phyloP scores from a whole-genome alignment of 176 grass and related monocot genomes.

The Aegilops longissima region DNA sequence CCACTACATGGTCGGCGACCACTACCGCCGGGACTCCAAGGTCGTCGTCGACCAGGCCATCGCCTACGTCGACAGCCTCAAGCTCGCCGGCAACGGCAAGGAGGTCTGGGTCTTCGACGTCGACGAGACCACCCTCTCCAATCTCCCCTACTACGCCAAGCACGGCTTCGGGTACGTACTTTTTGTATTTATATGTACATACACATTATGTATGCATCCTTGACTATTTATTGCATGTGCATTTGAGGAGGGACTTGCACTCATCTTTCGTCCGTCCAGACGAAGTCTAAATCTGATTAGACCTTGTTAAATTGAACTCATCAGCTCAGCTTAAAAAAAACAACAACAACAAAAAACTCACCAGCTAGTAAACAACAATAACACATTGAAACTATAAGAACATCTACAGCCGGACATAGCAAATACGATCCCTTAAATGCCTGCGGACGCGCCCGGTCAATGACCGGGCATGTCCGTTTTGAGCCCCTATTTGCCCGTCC shows the following conservation, averaged over 20 bases:
- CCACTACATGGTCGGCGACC: slow-evolving; percentile 51
- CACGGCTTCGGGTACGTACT: slow-evolving; percentile 57
- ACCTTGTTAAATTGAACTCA: neutral
- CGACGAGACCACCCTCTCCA: slow-evolving; percentile 64
- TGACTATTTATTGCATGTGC: neutral
- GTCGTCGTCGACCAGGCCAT: slow-evolving; percentile 45
- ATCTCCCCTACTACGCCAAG: slow-evolving; percentile 50
- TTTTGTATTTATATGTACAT: no score
- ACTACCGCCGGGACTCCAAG: slow-evolving; percentile 46
- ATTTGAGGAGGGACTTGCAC: neutral
- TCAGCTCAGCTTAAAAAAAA: no score
- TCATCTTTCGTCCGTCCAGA: neutral
- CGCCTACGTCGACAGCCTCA: slow-evolving; percentile 35
- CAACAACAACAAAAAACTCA: no score
- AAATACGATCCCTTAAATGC: no score
- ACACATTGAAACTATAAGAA: no score
- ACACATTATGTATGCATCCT: no score
- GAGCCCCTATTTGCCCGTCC: no score
- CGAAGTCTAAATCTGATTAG: neutral
- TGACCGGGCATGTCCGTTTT: no score
- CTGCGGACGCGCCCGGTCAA: no score
- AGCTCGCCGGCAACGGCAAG: slow-evolving; percentile 41
- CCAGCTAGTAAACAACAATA: no score
- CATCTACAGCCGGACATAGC: no score
- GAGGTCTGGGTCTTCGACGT: slow-evolving; percentile 69